Evolutionary conservation across 768 basidiomycete genomes (phyloP).

Genomic region (Lactarius deliciosus): DNA sequence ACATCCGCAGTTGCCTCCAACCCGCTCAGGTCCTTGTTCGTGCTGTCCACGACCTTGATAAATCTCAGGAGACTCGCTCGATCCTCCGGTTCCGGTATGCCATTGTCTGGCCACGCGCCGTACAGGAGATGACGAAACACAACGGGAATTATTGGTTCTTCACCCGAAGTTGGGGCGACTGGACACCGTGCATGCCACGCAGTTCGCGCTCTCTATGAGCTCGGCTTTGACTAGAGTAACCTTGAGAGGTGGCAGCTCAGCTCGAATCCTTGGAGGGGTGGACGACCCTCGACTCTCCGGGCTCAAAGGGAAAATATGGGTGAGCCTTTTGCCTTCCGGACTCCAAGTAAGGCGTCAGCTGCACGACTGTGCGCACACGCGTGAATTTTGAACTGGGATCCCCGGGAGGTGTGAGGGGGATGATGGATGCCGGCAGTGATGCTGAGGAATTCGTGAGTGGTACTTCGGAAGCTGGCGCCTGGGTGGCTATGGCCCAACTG

Average conservation of each 20-base stretch:
- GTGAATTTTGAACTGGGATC: constrained; percentile 34
- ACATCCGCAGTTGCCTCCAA: constrained; percentile 40
- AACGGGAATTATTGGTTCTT: constrained; percentile 35
- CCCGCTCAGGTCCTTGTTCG: constrained; percentile 50
- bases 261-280: constrained; percentile 45
- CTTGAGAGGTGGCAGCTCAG: constrained; percentile 44
- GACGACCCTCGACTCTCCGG: constrained; percentile 51
- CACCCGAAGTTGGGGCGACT: constrained; percentile 41
- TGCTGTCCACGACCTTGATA: constrained; percentile 57
- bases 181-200: constrained; percentile 60
- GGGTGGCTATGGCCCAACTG: constrained; percentile 86
- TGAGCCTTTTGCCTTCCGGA: constrained; percentile 70
- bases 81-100: constrained; percentile 66
- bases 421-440: constrained; percentile 52
- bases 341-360: constrained; percentile 76
- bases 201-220: constrained; percentile 55
- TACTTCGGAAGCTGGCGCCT: constrained; percentile 73
- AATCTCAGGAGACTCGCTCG: constrained; percentile 61
- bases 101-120: constrained; percentile 81
- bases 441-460: constrained; percentile 75
- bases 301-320: constrained; percentile 64
- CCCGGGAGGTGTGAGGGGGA: constrained; percentile 35
- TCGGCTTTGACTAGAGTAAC: constrained; percentile 55
- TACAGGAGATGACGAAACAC: constrained; percentile 73
- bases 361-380: constrained; percentile 73